Conservation (phyloP, 495 filamentous ascomycete genomes). For the Sporormia fimetaria region DNA sequence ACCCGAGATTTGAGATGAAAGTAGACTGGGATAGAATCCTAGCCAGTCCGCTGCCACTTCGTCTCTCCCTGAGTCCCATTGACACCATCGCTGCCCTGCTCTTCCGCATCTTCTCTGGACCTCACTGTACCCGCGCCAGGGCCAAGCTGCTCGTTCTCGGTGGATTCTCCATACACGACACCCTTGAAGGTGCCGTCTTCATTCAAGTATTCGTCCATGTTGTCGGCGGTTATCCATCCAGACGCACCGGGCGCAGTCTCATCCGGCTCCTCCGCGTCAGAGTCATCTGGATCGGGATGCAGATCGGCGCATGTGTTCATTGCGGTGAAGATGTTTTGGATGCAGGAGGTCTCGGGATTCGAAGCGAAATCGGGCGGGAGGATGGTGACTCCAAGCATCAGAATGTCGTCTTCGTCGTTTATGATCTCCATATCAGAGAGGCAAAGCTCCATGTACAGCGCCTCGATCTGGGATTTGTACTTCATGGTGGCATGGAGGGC, state of each 20-base stretch:
- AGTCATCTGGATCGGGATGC: conserved; percentile 62
- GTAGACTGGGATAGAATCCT: not conserved
- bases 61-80: conserved; percentile 13
- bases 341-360: conserved; percentile 29
- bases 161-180: conserved; percentile 15
- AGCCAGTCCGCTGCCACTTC: conserved; percentile 10
- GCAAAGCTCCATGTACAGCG: conserved; percentile 72
- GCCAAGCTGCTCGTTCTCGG: conserved; percentile 37
- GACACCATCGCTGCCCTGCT: conserved; percentile 27
- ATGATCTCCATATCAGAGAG: conserved; percentile 38
- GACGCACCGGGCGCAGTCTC: conserved; percentile 65
- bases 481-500: conserved; percentile 79
- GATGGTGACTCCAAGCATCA: conserved; percentile 61
- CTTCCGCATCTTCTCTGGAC: conserved; percentile 35
- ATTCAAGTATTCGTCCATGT: conserved; percentile 70
- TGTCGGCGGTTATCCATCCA: conserved; percentile 95
- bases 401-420: conserved; percentile 51
- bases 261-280: conserved; percentile 39
- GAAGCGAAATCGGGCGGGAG: conserved; percentile 41
- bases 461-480: conserved; percentile 38
- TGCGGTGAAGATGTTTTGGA: conserved; percentile 57
- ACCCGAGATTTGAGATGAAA: no score
- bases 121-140: conserved; percentile 49
- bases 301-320: conserved; percentile 80
- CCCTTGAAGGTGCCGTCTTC: conserved; percentile 51